phyloP scores from a whole-genome alignment of 139 green algal genomes.

The Parachlorella kessleri region DNA sequence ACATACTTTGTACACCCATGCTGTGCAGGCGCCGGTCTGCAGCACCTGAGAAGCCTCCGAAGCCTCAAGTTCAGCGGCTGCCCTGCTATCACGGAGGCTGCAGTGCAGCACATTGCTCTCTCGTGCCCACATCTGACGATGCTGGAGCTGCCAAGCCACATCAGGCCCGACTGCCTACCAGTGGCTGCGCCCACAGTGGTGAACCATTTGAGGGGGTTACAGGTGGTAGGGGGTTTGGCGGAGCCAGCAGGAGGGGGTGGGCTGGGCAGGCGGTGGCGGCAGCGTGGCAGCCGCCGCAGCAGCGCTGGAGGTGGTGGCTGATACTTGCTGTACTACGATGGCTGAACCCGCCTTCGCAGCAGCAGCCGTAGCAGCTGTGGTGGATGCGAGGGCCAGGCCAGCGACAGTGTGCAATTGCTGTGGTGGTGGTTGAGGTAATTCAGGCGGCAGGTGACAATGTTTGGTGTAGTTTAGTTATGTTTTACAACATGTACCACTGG shows the following conservation, averaged over 20 bases:
- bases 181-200: background rate
- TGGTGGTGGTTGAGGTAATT: too few relatives aligned
- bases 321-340: background rate
- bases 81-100: background rate
- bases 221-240: background rate
- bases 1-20: too few relatives aligned
- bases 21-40: too few relatives aligned
- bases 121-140: background rate
- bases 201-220: background rate
- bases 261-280: too few relatives aligned
- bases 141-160: background rate
- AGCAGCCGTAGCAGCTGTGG: too few relatives aligned
- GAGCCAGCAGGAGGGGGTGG: too few relatives aligned
- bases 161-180: background rate
- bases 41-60: background rate
- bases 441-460: too few relatives aligned
- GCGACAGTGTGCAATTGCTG: too few relatives aligned
- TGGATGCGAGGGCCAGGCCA: too few relatives aligned
- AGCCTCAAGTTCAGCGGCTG: background rate
- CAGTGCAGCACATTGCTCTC: background rate
- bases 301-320: background rate
- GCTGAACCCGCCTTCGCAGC: background rate
- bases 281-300: background rate
- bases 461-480: too few relatives aligned
- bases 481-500: too few relatives aligned